Evolutionary conservation across 352 stramenopile species (phyloP).

Genomic region (Blastocystis sp.): DNA sequence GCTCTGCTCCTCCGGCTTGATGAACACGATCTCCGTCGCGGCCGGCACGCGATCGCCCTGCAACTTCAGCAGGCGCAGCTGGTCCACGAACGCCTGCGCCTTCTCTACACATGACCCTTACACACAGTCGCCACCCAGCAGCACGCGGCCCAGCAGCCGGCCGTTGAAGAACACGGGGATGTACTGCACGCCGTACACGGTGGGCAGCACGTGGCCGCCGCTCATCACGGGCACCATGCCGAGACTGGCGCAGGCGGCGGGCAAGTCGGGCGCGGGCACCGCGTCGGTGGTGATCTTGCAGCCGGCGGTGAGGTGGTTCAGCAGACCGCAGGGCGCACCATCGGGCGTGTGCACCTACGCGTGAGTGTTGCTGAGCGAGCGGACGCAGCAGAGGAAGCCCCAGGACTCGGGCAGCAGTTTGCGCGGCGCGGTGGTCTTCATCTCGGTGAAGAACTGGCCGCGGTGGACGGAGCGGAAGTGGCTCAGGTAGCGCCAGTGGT

Average conservation of each 20-base stretch:
- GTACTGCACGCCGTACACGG: constrained; percentile 30
- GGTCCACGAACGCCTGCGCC: constrained; percentile 17
- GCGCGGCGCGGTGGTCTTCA: constrained; percentile 97
- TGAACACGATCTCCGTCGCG: constrained; percentile 42
- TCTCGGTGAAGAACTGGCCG: constrained; percentile 98
- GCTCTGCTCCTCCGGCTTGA: constrained; percentile 67
- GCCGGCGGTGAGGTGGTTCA: constrained; percentile 92
- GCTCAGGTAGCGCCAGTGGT: constrained; percentile 96
- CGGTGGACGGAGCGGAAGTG: constrained; percentile 97
- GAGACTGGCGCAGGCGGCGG: background rate
- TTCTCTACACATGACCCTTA: background rate
- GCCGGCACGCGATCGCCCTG: background rate
- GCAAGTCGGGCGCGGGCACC: background rate
- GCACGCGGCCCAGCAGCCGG: constrained; percentile 12
- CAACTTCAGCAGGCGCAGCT: constrained; percentile 53
- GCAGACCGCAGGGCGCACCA: constrained; percentile 92
- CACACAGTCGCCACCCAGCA: too few relatives aligned
- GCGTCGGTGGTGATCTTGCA: constrained; percentile 68
- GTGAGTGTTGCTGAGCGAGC: constrained; percentile 73
- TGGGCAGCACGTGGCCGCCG: background rate
- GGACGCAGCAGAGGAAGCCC: constrained; percentile 93
- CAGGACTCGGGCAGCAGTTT: constrained; percentile 97
- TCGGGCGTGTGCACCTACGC: constrained; percentile 83
- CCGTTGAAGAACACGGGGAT: constrained; percentile 65
- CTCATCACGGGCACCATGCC: constrained; percentile 44